Conservation (phyloP, 768 basidiomycete species). For the Pulveroboletus ravenelii region DNA sequence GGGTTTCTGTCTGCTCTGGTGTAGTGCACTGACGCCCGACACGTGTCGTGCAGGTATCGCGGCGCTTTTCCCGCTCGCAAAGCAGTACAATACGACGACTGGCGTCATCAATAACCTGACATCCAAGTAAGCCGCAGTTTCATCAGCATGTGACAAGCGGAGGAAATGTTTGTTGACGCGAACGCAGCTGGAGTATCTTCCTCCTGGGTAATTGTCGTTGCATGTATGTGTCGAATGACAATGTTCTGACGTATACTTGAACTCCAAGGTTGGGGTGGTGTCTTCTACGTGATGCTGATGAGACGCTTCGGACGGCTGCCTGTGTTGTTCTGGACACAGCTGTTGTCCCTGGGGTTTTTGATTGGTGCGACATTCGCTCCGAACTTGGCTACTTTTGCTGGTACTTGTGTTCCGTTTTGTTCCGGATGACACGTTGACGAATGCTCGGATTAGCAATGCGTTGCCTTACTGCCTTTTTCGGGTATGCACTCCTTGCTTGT, state of each 20-base stretch:
- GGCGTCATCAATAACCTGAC: conserved; percentile 49
- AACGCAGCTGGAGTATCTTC: conserved; percentile 43
- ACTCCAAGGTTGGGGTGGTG: conserved; percentile 26
- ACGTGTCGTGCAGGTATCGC: conserved; percentile 40
- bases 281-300: conserved; percentile 29
- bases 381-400: conserved; percentile 43
- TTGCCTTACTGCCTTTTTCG: conserved; percentile 31
- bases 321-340: conserved; percentile 31
- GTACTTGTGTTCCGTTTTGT: conserved; percentile 16
- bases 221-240: not conserved
- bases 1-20: too few species aligned
- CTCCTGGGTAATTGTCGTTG: conserved; percentile 31
- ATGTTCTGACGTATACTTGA: conserved; percentile 5
- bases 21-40: not conserved
- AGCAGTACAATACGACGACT: conserved; percentile 41
- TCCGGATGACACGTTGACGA: not conserved
- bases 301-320: conserved; percentile 28
- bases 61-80: conserved; percentile 42
- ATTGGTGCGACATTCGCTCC: conserved; percentile 51
- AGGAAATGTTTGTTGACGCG: not conserved
- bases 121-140: conserved; percentile 30
- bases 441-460: conserved; percentile 23
- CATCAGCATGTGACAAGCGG: not conserved
- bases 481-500: conserved; percentile 13
- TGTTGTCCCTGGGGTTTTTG: conserved; percentile 43